Evolutionary conservation across 106 monocot species (phyloP), one percentile per base, ranked within the genome.

Genomic region (Dendrobium officinale): DNA sequence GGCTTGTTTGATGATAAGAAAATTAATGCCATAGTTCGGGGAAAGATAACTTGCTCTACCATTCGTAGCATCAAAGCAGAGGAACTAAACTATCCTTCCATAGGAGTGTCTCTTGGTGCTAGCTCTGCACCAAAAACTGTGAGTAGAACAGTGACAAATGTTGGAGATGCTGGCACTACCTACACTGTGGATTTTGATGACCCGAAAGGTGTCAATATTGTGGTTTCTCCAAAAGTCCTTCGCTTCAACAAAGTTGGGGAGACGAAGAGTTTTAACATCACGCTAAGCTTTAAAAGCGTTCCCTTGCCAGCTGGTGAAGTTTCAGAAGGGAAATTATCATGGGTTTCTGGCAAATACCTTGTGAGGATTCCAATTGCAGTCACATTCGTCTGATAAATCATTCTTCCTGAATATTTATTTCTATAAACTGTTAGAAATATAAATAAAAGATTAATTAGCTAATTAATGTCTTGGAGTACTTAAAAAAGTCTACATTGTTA

Each of bases 21-120:
- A 55, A 79, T 82, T 1, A 27, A 42, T 9, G 31, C 54, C 24
- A 79, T 86, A 6, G 79, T 55, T 20, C 67, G 56, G 5, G 42
- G 26, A 6, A 29, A 18, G 4, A 70, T 76, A 8, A 24, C 26
- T 2, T 82, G 79, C 22, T 75, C 79, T 15, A 20, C 45, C 2
- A 11, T 70, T 10, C 33, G 42, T 10, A 42, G 48, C 6, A 37
- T 79, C 13, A 43, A 51, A 31, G 19, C 58, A 2, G 43, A 82
- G 18, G 67, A 86, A 7, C 67, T 86, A 6, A 86, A 86, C 22
- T 86, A 80, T 27, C 83, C 86, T 55, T 86, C 86, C 2, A 79
- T 82, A 16, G 66, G 47, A 42, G 75, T 86, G 75, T 18, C 17
- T 10, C 47, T 86, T 11, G n/a, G 58, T 20, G 10, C 29, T n/a